phyloP scores from a whole-genome alignment of 2,329 filamentous ascomycete genomes.

The Penicillium vulpinum region DNA sequence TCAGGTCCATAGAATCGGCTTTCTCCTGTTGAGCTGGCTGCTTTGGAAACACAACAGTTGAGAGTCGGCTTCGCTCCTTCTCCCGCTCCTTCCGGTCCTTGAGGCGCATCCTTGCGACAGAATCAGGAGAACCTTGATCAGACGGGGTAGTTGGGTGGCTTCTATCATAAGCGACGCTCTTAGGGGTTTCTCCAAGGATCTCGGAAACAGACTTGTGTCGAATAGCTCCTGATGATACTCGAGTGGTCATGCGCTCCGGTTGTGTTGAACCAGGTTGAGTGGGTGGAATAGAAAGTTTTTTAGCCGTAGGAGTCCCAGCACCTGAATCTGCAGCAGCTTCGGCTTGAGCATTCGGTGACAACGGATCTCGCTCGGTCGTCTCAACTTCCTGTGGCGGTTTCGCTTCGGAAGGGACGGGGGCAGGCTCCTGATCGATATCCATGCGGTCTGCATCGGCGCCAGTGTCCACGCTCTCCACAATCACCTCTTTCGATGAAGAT shows the following conservation, averaged over 20 bases:
- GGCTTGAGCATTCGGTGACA: slow-evolving; percentile 17
- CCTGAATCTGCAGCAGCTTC: slow-evolving; percentile 13
- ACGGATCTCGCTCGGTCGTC: slow-evolving; percentile 11
- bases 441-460: slow-evolving; percentile 18
- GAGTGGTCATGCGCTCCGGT: slow-evolving; percentile 63
- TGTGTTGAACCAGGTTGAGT: slow-evolving; percentile 34
- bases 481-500: slow-evolving; percentile 28
- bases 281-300: slow-evolving; percentile 25
- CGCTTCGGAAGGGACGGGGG: slow-evolving; percentile 6
- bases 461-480: slow-evolving; percentile 25
- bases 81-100: slow-evolving; percentile 58
- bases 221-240: slow-evolving; percentile 69
- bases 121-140: slow-evolving; percentile 31
- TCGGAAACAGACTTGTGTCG: slow-evolving; percentile 72
- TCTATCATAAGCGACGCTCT: slow-evolving; percentile 38
- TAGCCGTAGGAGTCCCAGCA: slow-evolving; percentile 11
- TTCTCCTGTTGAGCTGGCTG: slow-evolving; percentile 56
- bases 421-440: slow-evolving; percentile 20
- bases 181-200: slow-evolving; percentile 63
- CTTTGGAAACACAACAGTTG: slow-evolving; percentile 77
- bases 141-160: slow-evolving; percentile 24
- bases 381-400: slow-evolving; percentile 16
- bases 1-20: slow-evolving; percentile 38
- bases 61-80: slow-evolving; percentile 63
- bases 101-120: slow-evolving; percentile 42